Evolutionary conservation across 164 flowering plant species (phyloP), one percentile per base, ranked within the genome.

Genomic region (Vitis cinerea): DNA sequence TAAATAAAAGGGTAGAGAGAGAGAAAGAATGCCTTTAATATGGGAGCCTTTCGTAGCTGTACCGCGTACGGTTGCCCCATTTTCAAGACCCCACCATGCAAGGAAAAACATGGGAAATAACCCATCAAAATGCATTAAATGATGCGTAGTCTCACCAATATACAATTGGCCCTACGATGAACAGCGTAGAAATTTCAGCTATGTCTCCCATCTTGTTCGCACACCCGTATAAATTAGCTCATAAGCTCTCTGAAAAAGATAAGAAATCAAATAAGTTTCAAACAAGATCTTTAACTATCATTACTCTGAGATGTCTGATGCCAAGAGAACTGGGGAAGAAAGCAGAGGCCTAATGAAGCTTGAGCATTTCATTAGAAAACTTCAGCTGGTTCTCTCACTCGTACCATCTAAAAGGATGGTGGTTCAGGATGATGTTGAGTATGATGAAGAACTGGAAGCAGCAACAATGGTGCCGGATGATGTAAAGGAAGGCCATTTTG

Each of bases 401-500:
- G 50, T 54, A 48, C 50, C 65, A 11, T 50, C 61, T 1, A 61
- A 14, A 68, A 68, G 12, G 44, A 37, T 37, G 44, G 44, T 3
- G 11, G 19, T 11, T 56, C 47, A 12, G 8, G 15, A n/a, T 29
- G 58, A 54, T 10, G 50, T 23, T 17, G 60, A 64, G n/a, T 16
- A 15, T 11, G 62, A 54, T 4, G 77, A 73, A 27, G 79, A 58
- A 27, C 44, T 9, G 9, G 70, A 67, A n/a, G 61, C 8, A 3
- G 60, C 66, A n/a, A 54, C 44, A 15, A 47, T 59, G 15, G 73
- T 79, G 69, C 83, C 85, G 0, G 59, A 75, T 0, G 86, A 82
- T 19, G 88, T 85, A 6, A 84, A 82, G 67, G 74, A 82, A 75
- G 91, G 87, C 1, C 82, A 84, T 55, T 84, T 87, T 68, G 77